Conservation (phyloP, 2,329 filamentous ascomycete genomes). For the Lachnellula willkommii region DNA sequence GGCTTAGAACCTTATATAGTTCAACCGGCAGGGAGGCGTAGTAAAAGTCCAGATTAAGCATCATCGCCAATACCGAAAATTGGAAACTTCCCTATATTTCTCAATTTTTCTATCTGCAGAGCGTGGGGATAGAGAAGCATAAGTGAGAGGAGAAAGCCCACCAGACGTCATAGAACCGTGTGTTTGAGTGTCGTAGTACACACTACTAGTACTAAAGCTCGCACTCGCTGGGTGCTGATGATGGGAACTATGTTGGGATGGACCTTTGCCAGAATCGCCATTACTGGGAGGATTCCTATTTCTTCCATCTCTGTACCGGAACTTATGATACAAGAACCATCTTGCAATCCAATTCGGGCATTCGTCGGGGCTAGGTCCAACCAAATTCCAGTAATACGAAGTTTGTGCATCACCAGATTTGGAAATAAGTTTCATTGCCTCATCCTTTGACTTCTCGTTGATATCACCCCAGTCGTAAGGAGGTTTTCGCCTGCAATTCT, state of each 20-base stretch:
- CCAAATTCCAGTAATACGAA: constrained; percentile 28
- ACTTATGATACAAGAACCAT: constrained; percentile 33
- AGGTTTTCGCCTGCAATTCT: constrained; percentile 27
- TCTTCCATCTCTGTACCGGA: constrained; percentile 31
- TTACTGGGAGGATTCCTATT: constrained; percentile 22
- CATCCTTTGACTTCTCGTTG: constrained; percentile 28
- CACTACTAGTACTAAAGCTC: background rate
- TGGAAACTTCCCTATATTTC: background rate
- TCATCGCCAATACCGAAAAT: background rate
- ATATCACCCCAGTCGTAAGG: constrained; percentile 33
- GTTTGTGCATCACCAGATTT: constrained; percentile 21
- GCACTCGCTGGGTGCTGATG: background rate
- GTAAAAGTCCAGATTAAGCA: too few species aligned
- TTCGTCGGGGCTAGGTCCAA: constrained; percentile 10
- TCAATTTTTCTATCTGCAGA: background rate
- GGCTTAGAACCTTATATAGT: background rate
- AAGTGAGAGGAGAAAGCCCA: background rate
- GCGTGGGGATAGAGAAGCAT: background rate
- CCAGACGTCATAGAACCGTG: background rate
- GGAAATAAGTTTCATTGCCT: constrained; percentile 26
- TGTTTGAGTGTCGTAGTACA: constrained; percentile 2
- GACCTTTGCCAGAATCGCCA: background rate
- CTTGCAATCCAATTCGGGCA: constrained; percentile 31
- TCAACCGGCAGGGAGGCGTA: too few species aligned
- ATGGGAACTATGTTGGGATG: background rate